Base-by-base conservation (phyloP, 768 basidiomycete genomes). In the Tylopilus plumbeoviolaceoides region DNA sequence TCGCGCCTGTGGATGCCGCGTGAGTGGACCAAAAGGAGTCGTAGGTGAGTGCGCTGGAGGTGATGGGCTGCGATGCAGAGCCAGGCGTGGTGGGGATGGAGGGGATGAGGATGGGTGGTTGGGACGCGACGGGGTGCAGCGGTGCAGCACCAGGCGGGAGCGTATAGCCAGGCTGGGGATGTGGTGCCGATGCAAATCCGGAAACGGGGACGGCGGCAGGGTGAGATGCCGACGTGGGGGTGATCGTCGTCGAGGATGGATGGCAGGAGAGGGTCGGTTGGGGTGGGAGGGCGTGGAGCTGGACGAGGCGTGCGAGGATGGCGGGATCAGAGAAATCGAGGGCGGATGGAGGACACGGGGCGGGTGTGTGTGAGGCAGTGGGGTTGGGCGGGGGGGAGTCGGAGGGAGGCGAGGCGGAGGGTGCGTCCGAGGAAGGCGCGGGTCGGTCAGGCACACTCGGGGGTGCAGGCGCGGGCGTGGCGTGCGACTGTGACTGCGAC, bases 21-120 rank as follows among this genome's bases (percentile, higher is more conserved):
- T 82, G 80, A 7, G 79, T 73, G 2, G 82, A 81, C 83, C 81
- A 84, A 59, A 83, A 84, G 0, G 79, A 80, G 60, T 83, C 83
- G 57, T 84, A 84, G 3, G 82, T 81, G 41, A 82, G 67, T 11
- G 73, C 63, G 8, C 49, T 7, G 10, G 72, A 64, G n/a, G 55
- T 39, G 55, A 57, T 54, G 31, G 12, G 47, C 7, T 5, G 43
- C n/a, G 55, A 15, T 3, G 12, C 14, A 33, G 33, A 12, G 4
- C 33, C 33, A 15, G 33, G 33, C 8, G 10, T 30, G 14, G 33
- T 9, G 11, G 33, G 14, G 3, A 5, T 5, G 14, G 33, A 33
- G 33, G 33, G 12, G 3, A 23, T 20, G 21, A 51, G 27, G 40
- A n/a, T 11, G 18, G 31, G 40, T 25, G 33, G 9, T 21, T 51